phyloP scores from a whole-genome alignment of 495 filamentous ascomycete genomes.

The Talaromyces ruber region DNA sequence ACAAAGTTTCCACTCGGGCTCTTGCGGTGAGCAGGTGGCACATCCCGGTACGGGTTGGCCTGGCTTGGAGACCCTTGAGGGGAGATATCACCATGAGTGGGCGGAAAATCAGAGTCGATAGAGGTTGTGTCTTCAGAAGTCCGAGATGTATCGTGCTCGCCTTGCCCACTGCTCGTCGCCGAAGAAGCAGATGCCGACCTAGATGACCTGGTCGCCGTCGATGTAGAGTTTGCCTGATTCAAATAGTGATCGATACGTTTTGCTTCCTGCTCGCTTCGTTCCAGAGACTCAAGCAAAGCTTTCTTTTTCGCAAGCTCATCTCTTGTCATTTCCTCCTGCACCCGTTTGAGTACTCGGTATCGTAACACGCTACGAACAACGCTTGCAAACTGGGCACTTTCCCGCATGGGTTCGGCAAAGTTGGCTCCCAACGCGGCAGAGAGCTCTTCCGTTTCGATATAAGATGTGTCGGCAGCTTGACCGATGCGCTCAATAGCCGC shows the following conservation, averaged over 20 bases:
- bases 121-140: conserved; percentile 63
- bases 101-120: conserved; percentile 91
- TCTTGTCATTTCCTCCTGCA: conserved; percentile 94
- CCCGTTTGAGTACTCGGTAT: conserved; percentile 82
- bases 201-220: conserved; percentile 39
- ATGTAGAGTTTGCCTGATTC: conserved; percentile 49
- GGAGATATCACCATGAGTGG: conserved; percentile 65
- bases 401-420: conserved; percentile 95
- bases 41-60: conserved; percentile 19
- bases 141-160: conserved; percentile 29
- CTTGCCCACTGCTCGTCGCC: conserved; percentile 36
- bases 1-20: conserved; percentile 70
- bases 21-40: conserved; percentile 53
- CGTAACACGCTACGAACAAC: conserved; percentile 82
- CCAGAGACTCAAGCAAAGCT: conserved; percentile 67
- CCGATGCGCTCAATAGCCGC: conserved; percentile 90
- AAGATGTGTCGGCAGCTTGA: conserved; percentile 91
- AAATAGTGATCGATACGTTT: conserved; percentile 89
- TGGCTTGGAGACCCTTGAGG: conserved; percentile 54
- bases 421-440: conserved; percentile 72
- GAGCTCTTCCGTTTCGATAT: conserved; percentile 89
- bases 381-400: conserved; percentile 93
- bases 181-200: conserved; percentile 57
- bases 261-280: conserved; percentile 83
- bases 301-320: conserved; percentile 83